A percentile compares a stretch with the other conserved stretches of the same genome.
Conservation (phyloP, 2,329 filamentous ascomycete species). For the Pseudogymnoascus sp. region DNA sequence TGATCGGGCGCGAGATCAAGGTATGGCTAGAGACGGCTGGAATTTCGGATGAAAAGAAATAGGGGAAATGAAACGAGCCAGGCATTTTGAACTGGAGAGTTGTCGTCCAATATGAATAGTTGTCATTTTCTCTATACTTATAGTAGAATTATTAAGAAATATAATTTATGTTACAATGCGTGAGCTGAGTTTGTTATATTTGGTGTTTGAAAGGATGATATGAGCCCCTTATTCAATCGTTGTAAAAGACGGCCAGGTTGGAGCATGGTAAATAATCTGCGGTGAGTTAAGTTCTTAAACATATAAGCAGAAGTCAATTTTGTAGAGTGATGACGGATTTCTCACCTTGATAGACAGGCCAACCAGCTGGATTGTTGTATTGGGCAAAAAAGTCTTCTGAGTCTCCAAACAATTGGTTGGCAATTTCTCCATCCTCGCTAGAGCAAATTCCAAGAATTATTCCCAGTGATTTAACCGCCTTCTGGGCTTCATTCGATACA, state of each 20-base stretch:
- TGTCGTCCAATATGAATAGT: background rate
- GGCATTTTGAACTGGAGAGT: background rate
- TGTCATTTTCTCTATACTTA: background rate
- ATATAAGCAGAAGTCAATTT: background rate
- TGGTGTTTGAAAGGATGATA: background rate
- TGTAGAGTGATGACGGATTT: background rate
- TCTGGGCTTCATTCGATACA: background rate
- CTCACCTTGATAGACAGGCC: background rate
- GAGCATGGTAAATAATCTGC: background rate
- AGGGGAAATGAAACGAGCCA: background rate
- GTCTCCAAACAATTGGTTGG: background rate
- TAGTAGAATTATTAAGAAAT: background rate
- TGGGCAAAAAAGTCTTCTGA: background rate
- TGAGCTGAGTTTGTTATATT: background rate
- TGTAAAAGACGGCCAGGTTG: background rate
- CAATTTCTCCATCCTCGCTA: background rate
- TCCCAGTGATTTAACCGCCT: background rate
- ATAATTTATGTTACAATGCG: background rate
- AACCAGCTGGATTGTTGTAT: background rate
- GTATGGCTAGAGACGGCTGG: background rate
- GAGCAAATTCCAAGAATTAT: background rate
- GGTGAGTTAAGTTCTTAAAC: background rate
- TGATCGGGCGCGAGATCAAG: background rate
- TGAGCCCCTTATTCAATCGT: background rate
- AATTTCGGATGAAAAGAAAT: background rate